Evolutionary conservation across 768 basidiomycete genomes (phyloP), one percentile per base, ranked within the genome.

Genomic region (Phaeotremella skinneri): DNA sequence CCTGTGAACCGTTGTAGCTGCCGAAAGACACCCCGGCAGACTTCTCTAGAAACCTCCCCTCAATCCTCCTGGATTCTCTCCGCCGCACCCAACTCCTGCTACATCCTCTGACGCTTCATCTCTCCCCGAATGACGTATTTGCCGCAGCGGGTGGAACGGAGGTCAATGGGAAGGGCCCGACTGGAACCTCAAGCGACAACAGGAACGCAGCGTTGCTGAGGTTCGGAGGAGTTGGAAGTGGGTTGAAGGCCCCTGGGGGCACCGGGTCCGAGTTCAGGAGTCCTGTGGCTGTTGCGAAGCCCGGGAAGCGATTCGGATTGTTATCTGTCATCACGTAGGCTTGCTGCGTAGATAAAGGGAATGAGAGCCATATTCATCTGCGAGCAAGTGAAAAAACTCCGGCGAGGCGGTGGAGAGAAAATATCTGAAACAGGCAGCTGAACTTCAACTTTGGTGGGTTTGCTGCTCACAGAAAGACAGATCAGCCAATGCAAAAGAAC

Each of bases 251-350:
- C 16, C 66, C 71, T 7, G 52, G 39, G 25, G 47, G 42, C 14
- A 31, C 29, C 23, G 58, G 48, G 13, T 62, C 67, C 1, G 72
- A 73, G 25, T 73, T 68, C 34, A 63, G 63, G 25, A 66, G 66
- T 60, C 72, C 75, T 14, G 55, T 73, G 0, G 66, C 73, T 4
- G 55, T 75, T 9, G 67, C 69, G 26, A 74, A 69, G 49, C 73
- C 75, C n/a, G 70, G 70, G 13, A 70, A 75, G 41, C 51, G 75
- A 31, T 74, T 76, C 51, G 72, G 65, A 9, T 53, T 76, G 58
- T 41, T 76, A 20, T 67, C 64, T 41, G 68, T 73, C 26, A 65
- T 66, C 6, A 56, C 52, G 31, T 63, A 55, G 45, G 21, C 23
- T 6, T 20, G 23, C n/a, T n/a, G n/a, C n/a, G n/a, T n/a, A n/a